Evolutionary conservation across 495 filamentous ascomycete genomes (phyloP).

Genomic region (Gamarada debralockiae): DNA sequence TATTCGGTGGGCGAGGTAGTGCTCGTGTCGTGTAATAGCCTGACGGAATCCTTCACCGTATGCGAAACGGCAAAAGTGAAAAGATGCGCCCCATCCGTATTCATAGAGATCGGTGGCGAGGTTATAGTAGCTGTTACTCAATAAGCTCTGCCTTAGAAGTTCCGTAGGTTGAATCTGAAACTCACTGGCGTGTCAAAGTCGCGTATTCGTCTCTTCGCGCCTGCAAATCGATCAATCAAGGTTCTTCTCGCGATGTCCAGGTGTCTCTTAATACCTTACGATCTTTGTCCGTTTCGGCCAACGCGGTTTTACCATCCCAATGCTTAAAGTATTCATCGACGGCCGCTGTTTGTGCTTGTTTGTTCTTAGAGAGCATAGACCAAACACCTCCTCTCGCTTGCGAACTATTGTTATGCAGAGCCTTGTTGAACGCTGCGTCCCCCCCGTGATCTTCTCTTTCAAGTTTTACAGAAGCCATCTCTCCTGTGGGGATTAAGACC

Average conservation of each 20-base stretch:
- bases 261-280: constrained; percentile 56
- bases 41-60: constrained; percentile 82
- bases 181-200: constrained; percentile 74
- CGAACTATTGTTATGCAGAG: constrained; percentile 79
- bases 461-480: constrained; percentile 37
- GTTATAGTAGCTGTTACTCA: constrained; percentile 91
- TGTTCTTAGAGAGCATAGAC: constrained; percentile 80
- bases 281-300: constrained; percentile 72
- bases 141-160: not conserved
- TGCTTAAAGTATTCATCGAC: constrained; percentile 99
- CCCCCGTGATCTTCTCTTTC: constrained; percentile 80
- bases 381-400: constrained; percentile 63
- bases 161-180: not conserved
- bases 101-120: constrained; percentile 96
- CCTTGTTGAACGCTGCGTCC: constrained; percentile 89
- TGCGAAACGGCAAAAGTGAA: constrained; percentile 97
- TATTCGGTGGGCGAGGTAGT: constrained; percentile 91
- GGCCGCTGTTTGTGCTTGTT: constrained; percentile 73
- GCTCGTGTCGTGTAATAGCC: constrained; percentile 94
- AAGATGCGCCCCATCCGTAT: constrained; percentile 88
- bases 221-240: constrained; percentile 15
- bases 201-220: constrained; percentile 85
- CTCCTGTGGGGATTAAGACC: not conserved
- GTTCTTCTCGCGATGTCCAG: not conserved
- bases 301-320: constrained; percentile 88